These are phyloP conservation scores for Fusarium sp. DNA, from an alignment of 2,329 filamentous ascomycete species.

Conservation along the genomic window DNA sequence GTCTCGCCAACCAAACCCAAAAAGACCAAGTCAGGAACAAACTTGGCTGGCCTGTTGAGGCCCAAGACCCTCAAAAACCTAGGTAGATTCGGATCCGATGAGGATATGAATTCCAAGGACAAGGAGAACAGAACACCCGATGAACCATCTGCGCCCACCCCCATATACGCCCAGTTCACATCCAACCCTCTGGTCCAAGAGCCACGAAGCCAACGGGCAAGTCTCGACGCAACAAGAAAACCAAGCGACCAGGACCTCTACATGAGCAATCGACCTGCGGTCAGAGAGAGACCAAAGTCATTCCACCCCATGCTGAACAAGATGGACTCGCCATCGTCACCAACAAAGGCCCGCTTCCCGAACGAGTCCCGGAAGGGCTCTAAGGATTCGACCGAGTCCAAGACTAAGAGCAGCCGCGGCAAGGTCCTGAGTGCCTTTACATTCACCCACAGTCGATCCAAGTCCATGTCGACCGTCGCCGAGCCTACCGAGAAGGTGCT, in stretches of 20 bases:
- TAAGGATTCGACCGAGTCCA: slow-evolving; percentile 42
- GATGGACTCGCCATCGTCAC: slow-evolving; percentile 37
- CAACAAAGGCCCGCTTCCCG: slow-evolving; percentile 34
- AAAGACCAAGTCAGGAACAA: slow-evolving; percentile 86
- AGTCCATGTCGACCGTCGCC: slow-evolving; percentile 44
- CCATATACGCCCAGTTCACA: slow-evolving; percentile 83
- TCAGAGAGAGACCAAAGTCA: slow-evolving; percentile 62
- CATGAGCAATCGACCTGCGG: slow-evolving; percentile 29
- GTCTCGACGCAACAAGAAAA: slow-evolving; percentile 38
- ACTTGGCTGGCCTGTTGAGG: slow-evolving; percentile 80
- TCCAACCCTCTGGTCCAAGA: slow-evolving; percentile 40
- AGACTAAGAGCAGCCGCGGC: slow-evolving; percentile 53
- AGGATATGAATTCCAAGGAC: slow-evolving; percentile 67
- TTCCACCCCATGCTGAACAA: slow-evolving; percentile 52
- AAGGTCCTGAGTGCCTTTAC: slow-evolving; percentile 53
- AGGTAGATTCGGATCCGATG: slow-evolving; percentile 63
- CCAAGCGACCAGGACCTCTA: slow-evolving; percentile 33
- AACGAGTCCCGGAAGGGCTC: slow-evolving; percentile 40
- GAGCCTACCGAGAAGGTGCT: slow-evolving; percentile 61
- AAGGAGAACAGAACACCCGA: slow-evolving; percentile 84
- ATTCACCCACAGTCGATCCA: slow-evolving; percentile 51
- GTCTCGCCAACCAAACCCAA: slow-evolving; percentile 71
- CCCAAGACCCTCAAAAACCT: slow-evolving; percentile 78
- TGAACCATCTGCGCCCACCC: slow-evolving; percentile 60
- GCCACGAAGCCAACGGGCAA: slow-evolving; percentile 33